Base-by-base conservation (phyloP, 2,329 filamentous ascomycete species). In the Talaromyces islandicus region DNA sequence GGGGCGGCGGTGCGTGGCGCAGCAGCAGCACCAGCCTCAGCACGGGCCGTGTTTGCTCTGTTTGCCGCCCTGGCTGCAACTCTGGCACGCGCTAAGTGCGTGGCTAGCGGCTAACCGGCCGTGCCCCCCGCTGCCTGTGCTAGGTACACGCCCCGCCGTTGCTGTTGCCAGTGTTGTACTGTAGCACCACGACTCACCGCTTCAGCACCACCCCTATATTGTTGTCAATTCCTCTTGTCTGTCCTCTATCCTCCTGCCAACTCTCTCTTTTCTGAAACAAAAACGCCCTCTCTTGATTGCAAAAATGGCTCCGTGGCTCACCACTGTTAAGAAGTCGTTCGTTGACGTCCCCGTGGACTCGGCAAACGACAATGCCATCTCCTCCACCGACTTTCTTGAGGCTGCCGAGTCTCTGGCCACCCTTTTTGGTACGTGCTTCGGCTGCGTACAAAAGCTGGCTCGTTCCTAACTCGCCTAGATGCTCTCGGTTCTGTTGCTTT, bases 321-420 rank as follows among this genome's bases (percentile, higher is more conserved):
- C 95, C 73, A 90, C 87, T 68, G 83, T 95, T 77, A 89, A 90
- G 81, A 84, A 83, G 74, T 93, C 89, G 69, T 99, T 96, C 80
- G 82, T 83, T 65, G 85, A 93, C 68, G 93, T 97, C 58, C 87
- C 90, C 14, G 77, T 96, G 68, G 85, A 91, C 69, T 81, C 83
- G 63, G 82, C 83, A 67, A 88, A 90, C 67, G 87, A 86, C 77
- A 88, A 91, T 79, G 89, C 87, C 63, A 87, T 97, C 70, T 79
- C 85, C 58, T 97, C 94, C 53, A 85, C 84, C 60, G 86, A 95
- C 74, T 99, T 97, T 78, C 88, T 97, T 65, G 90, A 96, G 66
- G 94, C 94, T 60, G 85, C 91, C 57, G 92, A 97, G 83, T 87
- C 90, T 60, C 79, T 97, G 74, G 89, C 89, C 57, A 89, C 86